phyloP scores from a whole-genome alignment of 164 flowering plant genomes.

The Tetrastigma voinierianum region DNA sequence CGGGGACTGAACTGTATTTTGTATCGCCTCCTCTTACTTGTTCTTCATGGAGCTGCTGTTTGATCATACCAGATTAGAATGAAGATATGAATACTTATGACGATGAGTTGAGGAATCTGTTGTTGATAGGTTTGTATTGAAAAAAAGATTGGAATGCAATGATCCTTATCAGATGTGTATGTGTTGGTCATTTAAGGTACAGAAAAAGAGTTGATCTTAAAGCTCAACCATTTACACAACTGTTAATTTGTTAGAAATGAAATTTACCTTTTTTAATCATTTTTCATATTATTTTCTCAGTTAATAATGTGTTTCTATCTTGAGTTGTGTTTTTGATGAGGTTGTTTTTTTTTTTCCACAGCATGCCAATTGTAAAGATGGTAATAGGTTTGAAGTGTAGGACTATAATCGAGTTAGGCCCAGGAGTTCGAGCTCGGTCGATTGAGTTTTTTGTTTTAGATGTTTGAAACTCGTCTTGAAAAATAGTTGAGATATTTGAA shows the following conservation, averaged over 20 bases:
- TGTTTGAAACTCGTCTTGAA: too few relatives aligned
- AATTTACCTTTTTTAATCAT: not conserved
- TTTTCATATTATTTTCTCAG: not conserved
- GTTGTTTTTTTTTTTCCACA: too few relatives aligned
- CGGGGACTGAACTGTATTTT: conserved; percentile 3
- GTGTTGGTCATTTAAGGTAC: conserved; percentile 3
- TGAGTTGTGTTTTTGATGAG: too few relatives aligned
- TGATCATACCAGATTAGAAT: not conserved
- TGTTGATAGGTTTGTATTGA: conserved; percentile 32
- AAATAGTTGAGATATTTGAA: too few relatives aligned
- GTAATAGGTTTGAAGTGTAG: too few relatives aligned
- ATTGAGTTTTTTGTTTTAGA: too few relatives aligned
- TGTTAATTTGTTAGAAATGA: conserved; percentile 10
- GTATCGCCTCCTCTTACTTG: not conserved
- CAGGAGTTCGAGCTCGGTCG: too few relatives aligned
- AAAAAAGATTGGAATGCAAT: conserved; percentile 1
- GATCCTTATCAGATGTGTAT: conserved; percentile 10
- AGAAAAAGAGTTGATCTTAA: not conserved
- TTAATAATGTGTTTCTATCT: too few relatives aligned
- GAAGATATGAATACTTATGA: too few relatives aligned
- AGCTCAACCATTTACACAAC: conserved; percentile 4
- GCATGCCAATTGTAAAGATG: too few relatives aligned
- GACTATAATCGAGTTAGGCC: too few relatives aligned
- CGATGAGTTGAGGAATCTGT: conserved; percentile 12
- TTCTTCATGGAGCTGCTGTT: conserved; percentile 3